Conservation (phyloP, 2,329 filamentous ascomycete genomes). For the Thermoascus crustaceus region DNA sequence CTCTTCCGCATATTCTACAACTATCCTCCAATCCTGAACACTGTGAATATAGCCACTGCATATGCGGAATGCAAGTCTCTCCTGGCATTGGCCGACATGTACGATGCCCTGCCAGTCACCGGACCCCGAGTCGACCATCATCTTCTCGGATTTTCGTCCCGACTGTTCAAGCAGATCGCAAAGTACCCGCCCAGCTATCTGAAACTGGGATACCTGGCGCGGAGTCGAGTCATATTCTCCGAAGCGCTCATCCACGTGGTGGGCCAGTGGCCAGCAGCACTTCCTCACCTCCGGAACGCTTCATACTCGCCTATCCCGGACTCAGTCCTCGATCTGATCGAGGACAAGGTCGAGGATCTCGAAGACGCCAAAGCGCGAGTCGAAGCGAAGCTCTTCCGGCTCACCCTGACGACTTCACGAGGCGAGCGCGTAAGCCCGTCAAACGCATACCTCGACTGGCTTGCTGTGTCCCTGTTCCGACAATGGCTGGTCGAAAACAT, state of each 20-base stretch:
- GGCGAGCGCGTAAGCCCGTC: constrained; percentile 75
- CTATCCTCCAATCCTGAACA: constrained; percentile 71
- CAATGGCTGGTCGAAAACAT: constrained; percentile 93
- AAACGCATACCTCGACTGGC: constrained; percentile 81
- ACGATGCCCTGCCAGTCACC: constrained; percentile 80
- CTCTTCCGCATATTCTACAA: constrained; percentile 96
- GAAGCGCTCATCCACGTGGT: constrained; percentile 91
- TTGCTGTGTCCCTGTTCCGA: constrained; percentile 76
- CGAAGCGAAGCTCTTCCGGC: constrained; percentile 72
- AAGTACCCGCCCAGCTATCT: constrained; percentile 93
- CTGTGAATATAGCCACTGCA: constrained; percentile 80
- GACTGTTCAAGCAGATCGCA: constrained; percentile 91
- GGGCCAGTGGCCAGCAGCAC: constrained; percentile 80
- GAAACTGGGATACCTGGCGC: constrained; percentile 76
- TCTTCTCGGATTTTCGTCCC: constrained; percentile 79
- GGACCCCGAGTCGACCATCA: constrained; percentile 90
- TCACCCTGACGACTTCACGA: constrained; percentile 67
- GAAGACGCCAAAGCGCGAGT: constrained; percentile 72
- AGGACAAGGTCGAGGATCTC: constrained; percentile 90
- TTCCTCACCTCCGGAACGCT: constrained; percentile 61
- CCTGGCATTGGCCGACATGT: constrained; percentile 82
- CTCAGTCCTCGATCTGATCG: constrained; percentile 74
- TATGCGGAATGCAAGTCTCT: constrained; percentile 92
- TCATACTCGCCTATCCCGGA: constrained; percentile 55
- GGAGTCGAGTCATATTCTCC: constrained; percentile 73